Evolutionary conservation across 208 protist genomes (phyloP).

Genomic region (Crithidia acanthocephali): DNA sequence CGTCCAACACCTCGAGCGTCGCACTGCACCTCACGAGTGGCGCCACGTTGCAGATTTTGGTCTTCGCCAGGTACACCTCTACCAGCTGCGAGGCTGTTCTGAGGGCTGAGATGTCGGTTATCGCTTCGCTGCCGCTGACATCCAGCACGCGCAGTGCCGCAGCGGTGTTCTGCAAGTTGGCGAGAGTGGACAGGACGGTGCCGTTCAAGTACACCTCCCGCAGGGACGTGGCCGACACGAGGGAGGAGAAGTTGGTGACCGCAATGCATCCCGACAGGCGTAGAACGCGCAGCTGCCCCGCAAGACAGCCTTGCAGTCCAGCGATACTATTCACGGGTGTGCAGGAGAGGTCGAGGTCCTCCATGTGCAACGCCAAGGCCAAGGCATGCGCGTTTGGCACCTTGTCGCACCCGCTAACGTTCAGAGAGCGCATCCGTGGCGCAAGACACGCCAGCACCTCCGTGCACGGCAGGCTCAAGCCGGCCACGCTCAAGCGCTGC

Average conservation of each 20-base stretch:
- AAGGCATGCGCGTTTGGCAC: background rate
- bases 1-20: constrained; percentile 11
- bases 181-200: background rate
- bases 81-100: background rate
- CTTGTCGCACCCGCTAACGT: background rate
- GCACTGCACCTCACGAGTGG: background rate
- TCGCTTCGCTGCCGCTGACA: constrained; percentile 6
- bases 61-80: constrained; percentile 13
- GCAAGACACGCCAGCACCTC: background rate
- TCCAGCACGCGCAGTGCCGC: constrained; percentile 4
- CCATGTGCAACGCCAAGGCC: background rate
- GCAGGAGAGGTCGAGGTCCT: constrained; percentile 19
- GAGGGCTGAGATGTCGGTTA: constrained; percentile 8
- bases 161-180: background rate
- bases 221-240: background rate
- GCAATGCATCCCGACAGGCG: constrained; percentile 1
- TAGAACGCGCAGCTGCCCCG: background rate
- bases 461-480: background rate
- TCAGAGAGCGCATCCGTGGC: background rate
- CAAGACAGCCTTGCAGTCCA: background rate
- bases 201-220: background rate
- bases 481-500: background rate
- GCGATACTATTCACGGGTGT: constrained; percentile 3
- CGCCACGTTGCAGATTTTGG: constrained; percentile 1
- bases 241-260: constrained; percentile 8